Percentiles rank a stretch among this genome's conserved stretches.
phyloP scores from a whole-genome alignment of 495 filamentous ascomycete genomes.

The Hyaloscypha finlandica region DNA sequence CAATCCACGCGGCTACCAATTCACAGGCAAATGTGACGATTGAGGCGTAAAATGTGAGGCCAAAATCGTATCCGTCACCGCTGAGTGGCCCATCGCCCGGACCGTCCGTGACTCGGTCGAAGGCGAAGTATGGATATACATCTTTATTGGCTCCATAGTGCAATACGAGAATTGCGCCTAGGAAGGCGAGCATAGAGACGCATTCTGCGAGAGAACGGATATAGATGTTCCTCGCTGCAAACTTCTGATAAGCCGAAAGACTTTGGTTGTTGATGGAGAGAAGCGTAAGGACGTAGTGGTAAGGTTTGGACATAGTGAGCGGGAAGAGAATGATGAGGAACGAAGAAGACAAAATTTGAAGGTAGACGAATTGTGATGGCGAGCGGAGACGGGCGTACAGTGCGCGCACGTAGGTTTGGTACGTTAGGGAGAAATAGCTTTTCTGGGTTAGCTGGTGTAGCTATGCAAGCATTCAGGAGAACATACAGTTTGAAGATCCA shows the following conservation, averaged over 20 bases:
- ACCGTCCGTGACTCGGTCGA: constrained; percentile 41
- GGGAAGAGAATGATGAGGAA: constrained; percentile 60
- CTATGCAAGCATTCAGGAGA: neutral
- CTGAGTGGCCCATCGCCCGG: constrained; percentile 25
- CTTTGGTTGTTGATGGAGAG: constrained; percentile 52
- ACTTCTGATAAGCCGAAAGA: constrained; percentile 61
- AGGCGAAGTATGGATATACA: constrained; percentile 60
- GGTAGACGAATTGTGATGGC: constrained; percentile 58
- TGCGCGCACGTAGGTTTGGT: constrained; percentile 70
- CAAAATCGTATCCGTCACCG: constrained; percentile 52
- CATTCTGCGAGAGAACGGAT: constrained; percentile 62
- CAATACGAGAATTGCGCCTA: constrained; percentile 59
- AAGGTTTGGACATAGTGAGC: constrained; percentile 57
- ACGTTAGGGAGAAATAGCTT: constrained; percentile 64
- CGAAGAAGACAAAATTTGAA: constrained; percentile 58
- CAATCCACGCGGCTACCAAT: constrained; percentile 56
- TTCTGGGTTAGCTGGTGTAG: constrained; percentile 22
- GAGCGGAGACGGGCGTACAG: constrained; percentile 64
- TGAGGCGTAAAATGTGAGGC: constrained; percentile 59
- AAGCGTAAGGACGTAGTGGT: constrained; percentile 51
- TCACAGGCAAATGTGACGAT: constrained; percentile 64
- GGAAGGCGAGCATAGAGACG: constrained; percentile 65
- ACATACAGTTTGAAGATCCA: constrained; percentile 65
- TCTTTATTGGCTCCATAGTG: constrained; percentile 65
- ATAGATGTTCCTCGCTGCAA: constrained; percentile 60